Percentiles rank a stretch among this genome's conserved stretches.
Evolutionary conservation across 148 eudicot genomes (phyloP).

Genomic region (Simmondsia chinensis): DNA sequence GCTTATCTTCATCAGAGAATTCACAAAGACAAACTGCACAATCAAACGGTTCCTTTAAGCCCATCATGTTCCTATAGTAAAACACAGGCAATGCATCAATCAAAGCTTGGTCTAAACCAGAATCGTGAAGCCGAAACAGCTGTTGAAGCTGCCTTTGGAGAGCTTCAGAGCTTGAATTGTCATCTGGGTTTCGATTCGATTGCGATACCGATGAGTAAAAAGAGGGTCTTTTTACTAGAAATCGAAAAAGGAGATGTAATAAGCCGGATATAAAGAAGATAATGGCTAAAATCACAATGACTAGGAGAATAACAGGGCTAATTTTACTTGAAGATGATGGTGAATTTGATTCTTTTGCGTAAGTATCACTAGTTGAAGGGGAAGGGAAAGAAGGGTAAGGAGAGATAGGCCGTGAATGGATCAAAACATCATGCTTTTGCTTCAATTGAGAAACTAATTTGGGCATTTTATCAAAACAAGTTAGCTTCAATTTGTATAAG

Average conservation of each 20-base stretch:
- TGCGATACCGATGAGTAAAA: constrained; percentile 18
- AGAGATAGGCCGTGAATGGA: no score
- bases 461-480: no score
- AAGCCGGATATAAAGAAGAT: constrained; percentile 20
- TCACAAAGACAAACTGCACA: constrained; percentile 46
- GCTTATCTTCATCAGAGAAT: constrained; percentile 26
- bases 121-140: constrained; percentile 38
- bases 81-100: constrained; percentile 43
- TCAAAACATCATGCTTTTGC: no score
- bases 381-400: no score
- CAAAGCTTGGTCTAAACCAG: constrained; percentile 40
- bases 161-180: constrained; percentile 22
- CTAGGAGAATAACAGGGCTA: constrained; percentile 19
- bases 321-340: constrained; percentile 12
- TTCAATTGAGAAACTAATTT: no score
- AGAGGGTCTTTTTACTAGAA: constrained; percentile 17
- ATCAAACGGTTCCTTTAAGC: constrained; percentile 41
- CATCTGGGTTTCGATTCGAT: constrained; percentile 27
- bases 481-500: no score
- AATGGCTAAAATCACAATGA: constrained; percentile 21
- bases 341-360: no score
- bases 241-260: constrained; percentile 24
- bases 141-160: constrained; percentile 54
- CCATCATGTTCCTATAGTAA: constrained; percentile 27
- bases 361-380: no score